A percentile compares a stretch with the other conserved stretches of the same genome.
Conservation (phyloP, 345 rosid genomes). For the Corchorus olitorius region DNA sequence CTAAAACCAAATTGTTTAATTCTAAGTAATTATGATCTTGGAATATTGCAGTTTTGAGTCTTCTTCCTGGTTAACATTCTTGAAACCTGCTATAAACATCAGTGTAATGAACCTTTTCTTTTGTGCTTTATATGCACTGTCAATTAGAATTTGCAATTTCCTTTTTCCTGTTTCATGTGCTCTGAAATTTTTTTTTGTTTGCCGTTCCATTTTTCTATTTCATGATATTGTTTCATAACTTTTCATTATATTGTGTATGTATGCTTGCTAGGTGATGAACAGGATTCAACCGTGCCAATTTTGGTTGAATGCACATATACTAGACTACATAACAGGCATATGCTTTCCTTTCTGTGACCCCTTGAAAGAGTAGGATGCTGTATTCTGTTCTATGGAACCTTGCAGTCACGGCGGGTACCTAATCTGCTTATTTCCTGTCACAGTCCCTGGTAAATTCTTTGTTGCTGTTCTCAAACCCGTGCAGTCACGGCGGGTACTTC, state of each 20-base stretch:
- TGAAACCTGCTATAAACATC: too few relatives aligned
- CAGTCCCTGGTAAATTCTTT: background rate
- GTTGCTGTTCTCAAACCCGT: background rate
- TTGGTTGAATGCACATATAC: conserved; percentile 11
- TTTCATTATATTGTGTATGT: background rate
- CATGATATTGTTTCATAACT: background rate
- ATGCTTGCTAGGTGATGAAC: conserved; percentile 1
- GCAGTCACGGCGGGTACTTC: background rate
- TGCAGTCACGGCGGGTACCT: background rate
- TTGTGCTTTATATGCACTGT: too few relatives aligned
- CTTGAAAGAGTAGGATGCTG: background rate
- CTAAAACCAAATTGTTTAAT: too few relatives aligned
- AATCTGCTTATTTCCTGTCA: background rate
- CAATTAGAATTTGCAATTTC: too few relatives aligned
- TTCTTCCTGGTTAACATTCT: too few relatives aligned
- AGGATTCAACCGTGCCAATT: background rate
- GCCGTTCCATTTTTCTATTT: background rate
- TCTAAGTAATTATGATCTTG: too few relatives aligned
- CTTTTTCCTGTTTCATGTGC: background rate
- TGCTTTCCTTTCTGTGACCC: background rate
- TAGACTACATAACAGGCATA: background rate
- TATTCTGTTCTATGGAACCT: background rate
- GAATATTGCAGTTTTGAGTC: too few relatives aligned
- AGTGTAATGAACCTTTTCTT: too few relatives aligned
- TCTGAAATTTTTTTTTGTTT: background rate